These are phyloP conservation scores for Aureobasidium sp. DNA, from an alignment of 2,329 filamentous ascomycete species.

Conservation along the genomic window DNA sequence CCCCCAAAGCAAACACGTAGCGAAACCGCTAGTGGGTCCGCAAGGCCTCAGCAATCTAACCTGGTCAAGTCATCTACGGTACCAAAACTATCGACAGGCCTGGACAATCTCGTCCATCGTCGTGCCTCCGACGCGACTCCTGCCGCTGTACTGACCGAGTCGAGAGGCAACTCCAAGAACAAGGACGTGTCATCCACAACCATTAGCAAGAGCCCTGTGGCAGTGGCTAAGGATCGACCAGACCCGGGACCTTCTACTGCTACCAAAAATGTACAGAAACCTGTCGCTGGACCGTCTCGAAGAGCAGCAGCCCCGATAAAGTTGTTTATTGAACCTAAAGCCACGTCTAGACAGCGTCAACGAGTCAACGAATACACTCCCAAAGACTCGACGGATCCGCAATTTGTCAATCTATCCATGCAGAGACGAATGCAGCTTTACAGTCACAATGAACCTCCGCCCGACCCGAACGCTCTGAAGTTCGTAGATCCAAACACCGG, in stretches of 20 bases:
- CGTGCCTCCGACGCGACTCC: not conserved
- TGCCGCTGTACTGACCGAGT: not conserved
- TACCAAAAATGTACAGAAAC: not conserved
- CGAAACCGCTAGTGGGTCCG: not conserved
- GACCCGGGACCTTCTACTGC: not conserved
- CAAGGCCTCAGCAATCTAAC: not conserved
- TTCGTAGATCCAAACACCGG: constrained; percentile 26
- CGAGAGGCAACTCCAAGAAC: not conserved
- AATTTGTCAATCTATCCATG: constrained; percentile 19
- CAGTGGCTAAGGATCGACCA: not conserved
- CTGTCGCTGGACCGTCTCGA: not conserved
- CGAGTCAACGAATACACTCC: constrained; percentile 19
- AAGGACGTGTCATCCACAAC: not conserved
- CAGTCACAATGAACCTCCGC: constrained; percentile 21
- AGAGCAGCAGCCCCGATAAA: not conserved
- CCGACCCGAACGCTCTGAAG: constrained; percentile 21
- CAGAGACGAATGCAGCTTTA: constrained; percentile 21
- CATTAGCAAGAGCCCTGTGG: not conserved
- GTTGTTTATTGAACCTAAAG: not conserved
- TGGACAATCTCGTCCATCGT: not conserved
- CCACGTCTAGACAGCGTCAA: not conserved
- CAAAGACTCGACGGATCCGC: constrained; percentile 17
- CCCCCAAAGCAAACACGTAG: not conserved
- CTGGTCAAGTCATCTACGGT: not conserved
- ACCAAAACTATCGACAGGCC: not conserved